Conservation (phyloP, 2,329 filamentous ascomycete species). For the Tolypocladium paradoxum region DNA sequence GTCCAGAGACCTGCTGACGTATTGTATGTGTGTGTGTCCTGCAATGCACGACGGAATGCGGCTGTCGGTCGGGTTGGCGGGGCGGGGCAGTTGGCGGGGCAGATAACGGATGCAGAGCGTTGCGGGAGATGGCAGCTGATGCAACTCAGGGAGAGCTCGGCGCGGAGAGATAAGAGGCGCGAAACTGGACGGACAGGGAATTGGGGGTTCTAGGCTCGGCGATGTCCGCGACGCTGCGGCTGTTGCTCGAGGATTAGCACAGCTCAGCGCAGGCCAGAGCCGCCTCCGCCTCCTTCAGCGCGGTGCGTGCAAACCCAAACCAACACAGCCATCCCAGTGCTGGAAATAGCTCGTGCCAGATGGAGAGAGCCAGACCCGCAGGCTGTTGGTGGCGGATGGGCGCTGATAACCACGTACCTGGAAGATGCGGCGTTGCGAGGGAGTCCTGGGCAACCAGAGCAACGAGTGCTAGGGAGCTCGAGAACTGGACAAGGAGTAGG, state of each 20-base stretch:
- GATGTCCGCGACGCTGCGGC: neutral
- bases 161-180: neutral
- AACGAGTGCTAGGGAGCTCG: too few relatives aligned
- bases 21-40: neutral
- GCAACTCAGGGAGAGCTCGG: neutral
- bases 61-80: constrained; percentile 1
- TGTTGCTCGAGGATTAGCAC: neutral
- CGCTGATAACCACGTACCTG: neutral
- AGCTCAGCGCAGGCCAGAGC: neutral
- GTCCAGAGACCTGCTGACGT: neutral
- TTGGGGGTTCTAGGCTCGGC: neutral
- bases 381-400: neutral
- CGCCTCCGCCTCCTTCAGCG: neutral
- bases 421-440: neutral
- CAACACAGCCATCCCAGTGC: neutral
- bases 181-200: neutral
- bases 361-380: neutral
- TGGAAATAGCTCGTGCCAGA: neutral
- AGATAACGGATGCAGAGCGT: neutral
- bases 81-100: neutral
- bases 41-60: constrained; percentile 5
- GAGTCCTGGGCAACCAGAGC: neutral
- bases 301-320: neutral
- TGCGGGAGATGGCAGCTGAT: neutral
- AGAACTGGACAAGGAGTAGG: neutral